Conservation (phyloP, 441 rosid genomes). For the Aquilaria agallochum region DNA sequence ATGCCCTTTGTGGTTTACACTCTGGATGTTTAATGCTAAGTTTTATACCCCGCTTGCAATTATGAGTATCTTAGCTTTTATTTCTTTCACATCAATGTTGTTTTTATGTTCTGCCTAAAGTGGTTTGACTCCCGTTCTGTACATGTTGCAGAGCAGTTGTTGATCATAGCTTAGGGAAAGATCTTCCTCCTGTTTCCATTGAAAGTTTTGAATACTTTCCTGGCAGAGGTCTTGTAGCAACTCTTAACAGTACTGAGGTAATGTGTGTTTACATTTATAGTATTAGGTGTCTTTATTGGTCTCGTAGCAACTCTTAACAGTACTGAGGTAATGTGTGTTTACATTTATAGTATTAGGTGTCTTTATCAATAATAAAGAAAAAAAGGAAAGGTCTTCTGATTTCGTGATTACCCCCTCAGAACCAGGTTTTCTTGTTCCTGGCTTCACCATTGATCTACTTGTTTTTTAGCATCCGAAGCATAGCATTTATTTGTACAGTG, state of each 20-base stretch:
- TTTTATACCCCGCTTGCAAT: slow-evolving; percentile 1
- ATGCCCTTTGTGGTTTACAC: not conserved
- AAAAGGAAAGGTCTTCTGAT: too few relatives aligned
- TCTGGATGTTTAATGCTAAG: not conserved
- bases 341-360: not conserved
- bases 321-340: slow-evolving; percentile 48
- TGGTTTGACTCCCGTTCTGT: slow-evolving; percentile 8
- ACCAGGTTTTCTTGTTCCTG: too few relatives aligned
- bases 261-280: slow-evolving; percentile 3
- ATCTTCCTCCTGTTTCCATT: slow-evolving; percentile 74
- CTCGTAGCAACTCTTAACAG: slow-evolving; percentile 79
- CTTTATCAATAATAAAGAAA: too few relatives aligned
- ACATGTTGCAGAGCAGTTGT: slow-evolving; percentile 83
- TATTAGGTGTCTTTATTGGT: slow-evolving; percentile 23
- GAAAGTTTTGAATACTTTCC: slow-evolving; percentile 92
- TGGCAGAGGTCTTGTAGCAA: slow-evolving; percentile 90
- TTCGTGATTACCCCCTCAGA: too few relatives aligned
- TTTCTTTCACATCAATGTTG: not conserved
- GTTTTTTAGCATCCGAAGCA: too few relatives aligned
- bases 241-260: slow-evolving; percentile 74
- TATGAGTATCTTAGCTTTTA: not conserved
- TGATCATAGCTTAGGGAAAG: slow-evolving; percentile 82
- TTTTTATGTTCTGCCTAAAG: slow-evolving; percentile 13
- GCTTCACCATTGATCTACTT: too few relatives aligned
- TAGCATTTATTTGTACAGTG: too few relatives aligned